Evolutionary conservation across 257 asterid genomes (phyloP).

Genomic region (Marsdenia floribunda): DNA sequence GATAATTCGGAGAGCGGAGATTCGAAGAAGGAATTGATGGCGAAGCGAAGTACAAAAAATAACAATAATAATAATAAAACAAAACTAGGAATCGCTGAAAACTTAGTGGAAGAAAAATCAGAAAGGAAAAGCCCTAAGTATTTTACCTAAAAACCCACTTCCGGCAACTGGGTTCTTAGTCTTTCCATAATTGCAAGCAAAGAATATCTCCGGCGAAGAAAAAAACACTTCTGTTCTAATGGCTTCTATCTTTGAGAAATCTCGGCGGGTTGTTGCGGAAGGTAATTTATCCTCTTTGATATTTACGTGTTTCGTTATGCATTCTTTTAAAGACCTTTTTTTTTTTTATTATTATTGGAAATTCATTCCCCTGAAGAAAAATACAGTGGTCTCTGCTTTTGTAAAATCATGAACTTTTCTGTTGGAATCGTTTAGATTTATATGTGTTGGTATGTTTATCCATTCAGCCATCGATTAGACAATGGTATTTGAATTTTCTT

Average conservation of each 20-base stretch:
- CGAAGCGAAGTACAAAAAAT: no score
- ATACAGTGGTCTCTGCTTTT: not conserved
- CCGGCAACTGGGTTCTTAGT: not conserved
- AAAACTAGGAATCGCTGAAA: no score
- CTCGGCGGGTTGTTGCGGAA: not conserved
- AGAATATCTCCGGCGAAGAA: not conserved
- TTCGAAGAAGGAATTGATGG: no score
- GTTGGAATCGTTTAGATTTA: not conserved
- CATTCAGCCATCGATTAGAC: not conserved
- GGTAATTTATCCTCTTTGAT: not conserved
- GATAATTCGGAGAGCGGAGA: no score
- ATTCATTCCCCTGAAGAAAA: not conserved
- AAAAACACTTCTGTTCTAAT: not conserved
- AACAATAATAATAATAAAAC: no score
- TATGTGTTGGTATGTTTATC: not conserved
- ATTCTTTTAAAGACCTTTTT: not conserved
- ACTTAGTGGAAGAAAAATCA: not conserved
- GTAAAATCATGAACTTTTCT: not conserved
- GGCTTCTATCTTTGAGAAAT: not conserved
- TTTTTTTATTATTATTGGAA: not conserved
- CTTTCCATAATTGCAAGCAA: not conserved
- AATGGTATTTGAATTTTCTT: not conserved
- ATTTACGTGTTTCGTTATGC: not conserved
- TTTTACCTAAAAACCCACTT: not conserved
- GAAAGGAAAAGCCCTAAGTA: not conserved